Base-by-base conservation (phyloP, 257 asterid species). In the Echites panduratus region DNA sequence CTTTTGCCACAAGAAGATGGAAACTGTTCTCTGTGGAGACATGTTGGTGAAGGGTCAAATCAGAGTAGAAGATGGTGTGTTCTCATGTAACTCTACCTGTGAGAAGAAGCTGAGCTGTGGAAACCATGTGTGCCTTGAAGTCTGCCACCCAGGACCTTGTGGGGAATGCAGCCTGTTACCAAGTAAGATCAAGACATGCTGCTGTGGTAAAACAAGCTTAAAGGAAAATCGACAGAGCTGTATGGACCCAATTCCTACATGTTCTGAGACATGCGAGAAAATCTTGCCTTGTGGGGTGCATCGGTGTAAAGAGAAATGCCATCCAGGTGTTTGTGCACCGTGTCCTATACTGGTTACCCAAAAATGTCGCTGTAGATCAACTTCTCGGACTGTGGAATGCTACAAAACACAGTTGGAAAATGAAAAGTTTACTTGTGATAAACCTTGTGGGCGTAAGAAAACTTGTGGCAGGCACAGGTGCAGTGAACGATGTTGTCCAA, bases 401-500 rank as follows among this genome's bases (percentile, higher is more conserved):
- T 86, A 76, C 81, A 92, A 48, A 81, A 89, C 96, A 29, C 58
- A 53, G 69, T 62, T 74, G 9, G 92, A 86, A 75, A 75, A 53
- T 68, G 96, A 85, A 49, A 79, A 69, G 32, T 90, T 82, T 64
- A 89, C 95, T 29, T 95, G 99, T 62, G 96, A 95, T 71, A 90
- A 81, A 80, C 86, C 89, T 56, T 95, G 99, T 74, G 98, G 97
- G 70, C 84, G 77, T 79, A 95, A 95, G 89, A 95, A 90, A 84
- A 90, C 79, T 72, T 95, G 98, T 69, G 99, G 99, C 77, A 92
- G 98, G 86, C 99, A 92, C 68, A 87, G 98, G 4, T 95, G 98
- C 82, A 92, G 93, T 70, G 98, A 95, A 71, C 87, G 96, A 38
- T 95, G 99, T 79, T 95, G 99, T 79, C 98, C 97, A 22, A 81